Base-by-base conservation (phyloP, 495 filamentous ascomycete genomes). In the Delitschia confertaspora region DNA sequence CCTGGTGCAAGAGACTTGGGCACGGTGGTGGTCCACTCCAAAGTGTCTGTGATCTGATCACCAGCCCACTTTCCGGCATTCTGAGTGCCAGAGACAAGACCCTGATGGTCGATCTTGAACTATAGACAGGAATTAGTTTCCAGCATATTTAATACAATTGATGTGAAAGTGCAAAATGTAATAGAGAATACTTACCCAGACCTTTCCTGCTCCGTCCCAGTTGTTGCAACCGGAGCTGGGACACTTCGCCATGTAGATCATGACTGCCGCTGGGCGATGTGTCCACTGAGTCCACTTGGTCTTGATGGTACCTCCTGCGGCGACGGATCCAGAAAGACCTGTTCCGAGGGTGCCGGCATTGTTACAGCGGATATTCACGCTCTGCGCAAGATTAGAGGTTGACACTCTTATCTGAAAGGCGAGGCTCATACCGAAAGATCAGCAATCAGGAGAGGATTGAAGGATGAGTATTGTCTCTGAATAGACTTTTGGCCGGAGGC, bases 181-280 rank as follows among this genome's bases (percentile, higher is more conserved):
- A 5, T 32, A 16, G 22, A 23, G n/a, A n/a, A n/a, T n/a, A n/a
- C 44, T 7, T 33, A 40, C 36, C 47, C 55, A 58, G 18, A 45
- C 35, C 14, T 34, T 48, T 6, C 51, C 47, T 20, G 37, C 31
- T 2, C 47, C 51, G 36, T 55, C 47, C 37, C 37, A 55, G 36
- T 14, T 29, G 31, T 54, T 51, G 30, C 45, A 49, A 26, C 50
- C 44, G 4, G 32, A 16, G 26, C 17, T 24, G 4, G 51, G 51
- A 41, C 55, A 58, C 33, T 55, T 51, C 1, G 55, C 51, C 51
- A 58, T 55, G 29, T 55, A 58, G 25, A 55, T 29, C 35, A 55
- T 29, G n/a, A 58, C 38, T 18, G 55, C 22, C 9, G 49, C 49
- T 1, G 49, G 49, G 1, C 45, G 27, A 41, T 57, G 49, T 9